phyloP scores from a whole-genome alignment of 495 filamentous ascomycete species.

The Trypethelium eluteriae region DNA sequence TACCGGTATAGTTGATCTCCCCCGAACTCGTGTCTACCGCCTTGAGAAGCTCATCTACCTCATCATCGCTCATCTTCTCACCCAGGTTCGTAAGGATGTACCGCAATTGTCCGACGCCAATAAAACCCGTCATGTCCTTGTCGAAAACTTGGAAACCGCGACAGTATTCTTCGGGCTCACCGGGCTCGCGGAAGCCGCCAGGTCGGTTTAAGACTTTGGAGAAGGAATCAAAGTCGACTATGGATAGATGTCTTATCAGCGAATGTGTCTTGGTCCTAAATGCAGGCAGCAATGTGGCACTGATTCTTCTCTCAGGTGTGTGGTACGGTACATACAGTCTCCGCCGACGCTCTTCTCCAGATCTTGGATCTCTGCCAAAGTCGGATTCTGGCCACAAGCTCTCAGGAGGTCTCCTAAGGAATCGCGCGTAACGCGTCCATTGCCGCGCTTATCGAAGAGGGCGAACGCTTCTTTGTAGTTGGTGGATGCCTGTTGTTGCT shows the following conservation, averaged over 20 bases:
- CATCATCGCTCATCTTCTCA: slow-evolving; percentile 97
- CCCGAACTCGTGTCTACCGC: slow-evolving; percentile 88
- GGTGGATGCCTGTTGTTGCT: slow-evolving; percentile 66
- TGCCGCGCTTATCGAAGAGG: slow-evolving; percentile 97
- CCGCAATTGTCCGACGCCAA: slow-evolving; percentile 90
- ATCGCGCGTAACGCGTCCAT: slow-evolving; percentile 75
- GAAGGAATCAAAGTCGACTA: slow-evolving; percentile 98
- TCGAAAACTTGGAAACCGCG: slow-evolving; percentile 98
- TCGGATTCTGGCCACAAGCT: slow-evolving; percentile 96
- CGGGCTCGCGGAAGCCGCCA: slow-evolving; percentile 94
- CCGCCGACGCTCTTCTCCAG: slow-evolving; percentile 77
- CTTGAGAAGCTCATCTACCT: slow-evolving; percentile 97
- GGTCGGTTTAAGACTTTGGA: slow-evolving; percentile 91
- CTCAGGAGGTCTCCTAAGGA: slow-evolving; percentile 87
- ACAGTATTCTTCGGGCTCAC: slow-evolving; percentile 95
- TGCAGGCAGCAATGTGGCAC: background rate
- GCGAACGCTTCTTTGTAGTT: slow-evolving; percentile 99
- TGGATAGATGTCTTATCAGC: slow-evolving; percentile 11
- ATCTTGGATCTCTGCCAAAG: slow-evolving; percentile 80
- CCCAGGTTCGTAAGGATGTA: slow-evolving; percentile 95
- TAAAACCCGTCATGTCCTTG: slow-evolving; percentile 96
- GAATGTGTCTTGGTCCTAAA: background rate
- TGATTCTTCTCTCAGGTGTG: background rate
- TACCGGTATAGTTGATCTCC: slow-evolving; percentile 94
- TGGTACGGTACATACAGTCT: slow-evolving; percentile 71